phyloP scores from a whole-genome alignment of 1,284 basidiomycete genomes.

The Fomitiporia mediterranea region DNA sequence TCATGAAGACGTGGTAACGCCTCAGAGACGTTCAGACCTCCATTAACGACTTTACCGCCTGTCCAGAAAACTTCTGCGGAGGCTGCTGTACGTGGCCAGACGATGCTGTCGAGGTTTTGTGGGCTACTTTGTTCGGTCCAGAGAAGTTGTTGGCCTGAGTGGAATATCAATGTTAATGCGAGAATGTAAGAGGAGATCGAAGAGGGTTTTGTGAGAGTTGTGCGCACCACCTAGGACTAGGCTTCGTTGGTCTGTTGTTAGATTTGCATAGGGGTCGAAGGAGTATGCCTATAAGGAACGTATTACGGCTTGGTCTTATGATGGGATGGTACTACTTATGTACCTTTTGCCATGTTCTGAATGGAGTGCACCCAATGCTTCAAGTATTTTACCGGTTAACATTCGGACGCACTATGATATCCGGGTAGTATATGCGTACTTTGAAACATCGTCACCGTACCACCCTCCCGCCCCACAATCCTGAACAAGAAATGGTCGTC shows the following conservation, averaged over 20 bases:
- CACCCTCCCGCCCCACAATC: slow-evolving; percentile 78
- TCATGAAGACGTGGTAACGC: slow-evolving; percentile 80
- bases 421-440: too few relatives aligned
- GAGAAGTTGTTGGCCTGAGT: slow-evolving; percentile 57
- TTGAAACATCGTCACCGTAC: slow-evolving; percentile 57
- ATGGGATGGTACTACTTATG: too few relatives aligned
- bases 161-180: background rate
- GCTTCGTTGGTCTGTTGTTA: slow-evolving; percentile 36
- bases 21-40: slow-evolving; percentile 40
- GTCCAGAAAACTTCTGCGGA: slow-evolving; percentile 84
- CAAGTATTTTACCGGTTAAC: too few relatives aligned
- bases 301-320: too few relatives aligned
- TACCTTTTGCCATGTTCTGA: slow-evolving; percentile 71
- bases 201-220: slow-evolving; percentile 43
- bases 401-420: too few relatives aligned
- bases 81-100: slow-evolving; percentile 78
- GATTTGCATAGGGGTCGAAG: slow-evolving; percentile 65
- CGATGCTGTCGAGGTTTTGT: slow-evolving; percentile 63
- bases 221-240: slow-evolving; percentile 35
- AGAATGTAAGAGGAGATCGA: background rate
- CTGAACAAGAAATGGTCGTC: too few relatives aligned
- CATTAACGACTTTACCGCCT: slow-evolving; percentile 41
- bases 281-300: too few relatives aligned
- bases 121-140: slow-evolving; percentile 78
- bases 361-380: slow-evolving; percentile 65